Conservation (phyloP, 257 asterid genomes). For the Catharanthus roseus region DNA sequence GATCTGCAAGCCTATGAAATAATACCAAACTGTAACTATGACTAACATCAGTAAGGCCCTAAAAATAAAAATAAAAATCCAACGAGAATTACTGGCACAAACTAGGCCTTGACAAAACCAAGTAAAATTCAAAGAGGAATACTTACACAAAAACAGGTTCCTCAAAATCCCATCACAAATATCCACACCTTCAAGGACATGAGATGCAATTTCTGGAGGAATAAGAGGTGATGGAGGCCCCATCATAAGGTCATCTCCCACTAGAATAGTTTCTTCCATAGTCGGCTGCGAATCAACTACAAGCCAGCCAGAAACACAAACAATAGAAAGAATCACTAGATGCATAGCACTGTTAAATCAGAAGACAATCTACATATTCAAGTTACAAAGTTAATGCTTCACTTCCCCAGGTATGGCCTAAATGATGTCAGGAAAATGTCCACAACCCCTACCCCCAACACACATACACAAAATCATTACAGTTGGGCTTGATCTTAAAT, state of each 20-base stretch:
- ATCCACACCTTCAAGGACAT: conserved; percentile 87
- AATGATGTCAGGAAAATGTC: not conserved
- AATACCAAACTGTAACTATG: not conserved
- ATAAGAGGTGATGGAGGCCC: conserved; percentile 91
- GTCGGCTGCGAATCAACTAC: conserved; percentile 80
- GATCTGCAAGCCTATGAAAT: conserved; percentile 54
- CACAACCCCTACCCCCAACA: not conserved
- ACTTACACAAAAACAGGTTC: conserved; percentile 74
- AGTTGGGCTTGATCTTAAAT: not conserved
- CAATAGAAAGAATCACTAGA: conserved; percentile 6
- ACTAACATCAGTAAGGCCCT: not conserved
- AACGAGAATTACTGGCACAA: conserved; percentile 43
- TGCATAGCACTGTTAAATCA: not conserved
- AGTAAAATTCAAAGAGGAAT: conserved; percentile 1
- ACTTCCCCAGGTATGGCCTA: too few relatives aligned
- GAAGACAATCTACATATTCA: not conserved
- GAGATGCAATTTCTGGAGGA: conserved; percentile 95
- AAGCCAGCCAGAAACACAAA: conserved; percentile 9
- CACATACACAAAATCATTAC: too few relatives aligned
- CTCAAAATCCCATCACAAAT: conserved; percentile 87
- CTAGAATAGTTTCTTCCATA: conserved; percentile 95
- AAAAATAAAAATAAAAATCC: not conserved
- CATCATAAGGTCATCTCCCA: conserved; percentile 97
- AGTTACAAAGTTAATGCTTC: not conserved
- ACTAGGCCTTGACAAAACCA: conserved; percentile 5